These are phyloP conservation scores for Hevea brasiliensis DNA, from an alignment of 345 rosid genomes.

Conservation along the genomic window DNA sequence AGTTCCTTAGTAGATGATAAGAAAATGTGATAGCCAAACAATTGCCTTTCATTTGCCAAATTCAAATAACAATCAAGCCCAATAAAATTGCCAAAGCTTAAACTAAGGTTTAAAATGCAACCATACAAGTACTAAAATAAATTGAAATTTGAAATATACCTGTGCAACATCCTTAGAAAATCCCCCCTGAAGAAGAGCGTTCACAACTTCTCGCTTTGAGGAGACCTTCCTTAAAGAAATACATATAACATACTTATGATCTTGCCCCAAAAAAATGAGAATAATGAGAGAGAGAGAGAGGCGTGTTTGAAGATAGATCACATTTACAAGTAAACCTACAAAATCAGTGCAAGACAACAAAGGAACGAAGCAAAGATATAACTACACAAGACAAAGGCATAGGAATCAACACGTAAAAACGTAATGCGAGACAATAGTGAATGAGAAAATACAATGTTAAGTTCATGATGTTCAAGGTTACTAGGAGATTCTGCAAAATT, in stretches of 20 bases:
- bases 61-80: not conserved
- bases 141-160: conserved; percentile 35
- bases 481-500: not conserved
- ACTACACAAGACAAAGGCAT: not conserved
- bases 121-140: not conserved
- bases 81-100: not conserved
- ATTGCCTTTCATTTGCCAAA: not conserved
- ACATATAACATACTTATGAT: conserved; percentile 6
- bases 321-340: not conserved
- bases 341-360: not conserved
- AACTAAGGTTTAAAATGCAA: not conserved
- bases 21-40: not conserved
- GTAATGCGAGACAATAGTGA: not conserved
- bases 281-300: not conserved
- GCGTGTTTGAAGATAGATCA: not conserved
- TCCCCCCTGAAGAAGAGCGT: conserved; percentile 51
- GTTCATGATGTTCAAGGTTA: not conserved
- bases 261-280: conserved; percentile 7
- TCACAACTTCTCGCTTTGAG: conserved; percentile 49
- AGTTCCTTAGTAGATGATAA: not conserved
- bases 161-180: conserved; percentile 65
- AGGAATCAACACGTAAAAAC: not conserved
- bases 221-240: conserved; percentile 48
- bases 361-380: not conserved
- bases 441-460: not conserved